Conservation (phyloP, 371 early-diverging fungal genomes). For the Coemansia sp. region DNA sequence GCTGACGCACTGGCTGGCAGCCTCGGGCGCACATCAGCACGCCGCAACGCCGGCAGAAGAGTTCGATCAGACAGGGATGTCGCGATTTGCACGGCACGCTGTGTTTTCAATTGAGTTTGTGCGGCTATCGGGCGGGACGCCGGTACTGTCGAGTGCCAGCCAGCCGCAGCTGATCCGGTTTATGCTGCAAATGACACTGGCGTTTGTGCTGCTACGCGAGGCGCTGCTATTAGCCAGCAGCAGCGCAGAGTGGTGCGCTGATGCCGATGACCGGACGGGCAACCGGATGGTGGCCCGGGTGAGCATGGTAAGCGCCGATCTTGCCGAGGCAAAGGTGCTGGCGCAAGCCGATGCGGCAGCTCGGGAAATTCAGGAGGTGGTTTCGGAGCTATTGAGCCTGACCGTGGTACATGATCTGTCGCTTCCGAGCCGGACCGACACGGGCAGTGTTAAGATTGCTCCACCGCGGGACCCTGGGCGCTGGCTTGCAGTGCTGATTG, state of each 20-base stretch:
- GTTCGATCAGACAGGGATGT: constrained; percentile 22
- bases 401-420: constrained; percentile 7
- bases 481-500: constrained; percentile 21
- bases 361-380: constrained; percentile 18
- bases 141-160: neutral
- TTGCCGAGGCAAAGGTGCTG: constrained; percentile 6
- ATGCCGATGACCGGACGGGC: neutral
- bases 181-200: constrained; percentile 24
- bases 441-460: neutral
- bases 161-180: neutral
- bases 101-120: constrained; percentile 33
- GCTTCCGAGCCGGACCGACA: too few relatives aligned
- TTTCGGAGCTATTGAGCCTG: constrained; percentile 18
- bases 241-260: neutral
- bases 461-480: constrained; percentile 18
- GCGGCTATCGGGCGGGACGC: constrained; percentile 1
- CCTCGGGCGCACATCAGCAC: neutral
- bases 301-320: constrained; percentile 11
- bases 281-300: too few relatives aligned
- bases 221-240: constrained; percentile 15
- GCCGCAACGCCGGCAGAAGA: neutral
- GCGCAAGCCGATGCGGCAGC: constrained; percentile 16
- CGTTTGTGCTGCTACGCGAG: constrained; percentile 38
- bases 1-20: constrained; percentile 30
- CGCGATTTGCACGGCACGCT: constrained; percentile 38